Evolutionary conservation across 768 basidiomycete species (phyloP).

Genomic region (Russula sp.): DNA sequence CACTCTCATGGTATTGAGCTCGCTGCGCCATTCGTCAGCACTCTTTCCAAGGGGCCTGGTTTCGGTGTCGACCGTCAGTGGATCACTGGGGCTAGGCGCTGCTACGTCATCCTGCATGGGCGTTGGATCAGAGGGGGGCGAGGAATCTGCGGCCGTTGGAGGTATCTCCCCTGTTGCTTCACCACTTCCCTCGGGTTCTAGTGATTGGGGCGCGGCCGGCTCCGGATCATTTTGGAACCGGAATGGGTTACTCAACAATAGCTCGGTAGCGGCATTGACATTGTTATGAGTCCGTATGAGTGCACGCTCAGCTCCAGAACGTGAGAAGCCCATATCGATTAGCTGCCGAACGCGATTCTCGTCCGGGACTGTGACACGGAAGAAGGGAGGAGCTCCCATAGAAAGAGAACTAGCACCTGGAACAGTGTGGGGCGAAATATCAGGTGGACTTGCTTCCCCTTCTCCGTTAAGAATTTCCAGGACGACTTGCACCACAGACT

Average conservation of each 20-base stretch:
- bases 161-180: conserved; percentile 21
- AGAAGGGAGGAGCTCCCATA: conserved; percentile 29
- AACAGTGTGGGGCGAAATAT: conserved; percentile 30
- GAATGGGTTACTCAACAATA: conserved; percentile 76
- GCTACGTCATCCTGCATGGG: conserved; percentile 27
- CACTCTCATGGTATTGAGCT: conserved; percentile 60
- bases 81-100: conserved; percentile 15
- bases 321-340: conserved; percentile 94
- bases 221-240: conserved; percentile 64
- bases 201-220: conserved; percentile 30
- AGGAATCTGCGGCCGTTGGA: conserved; percentile 2
- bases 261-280: conserved; percentile 79
- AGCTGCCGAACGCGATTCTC: conserved; percentile 76
- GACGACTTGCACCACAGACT: conserved; percentile 67
- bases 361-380: conserved; percentile 47
- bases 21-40: conserved; percentile 55
- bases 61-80: background rate
- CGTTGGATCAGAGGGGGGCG: conserved; percentile 24
- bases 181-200: conserved; percentile 19
- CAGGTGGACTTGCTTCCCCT: conserved; percentile 57
- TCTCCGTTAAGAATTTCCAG: conserved; percentile 79
- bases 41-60: conserved; percentile 34
- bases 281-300: conserved; percentile 83
- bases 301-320: conserved; percentile 80
- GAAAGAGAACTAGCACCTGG: conserved; percentile 28